phyloP scores from a whole-genome alignment of 768 basidiomycete species.

The Chiua virens region DNA sequence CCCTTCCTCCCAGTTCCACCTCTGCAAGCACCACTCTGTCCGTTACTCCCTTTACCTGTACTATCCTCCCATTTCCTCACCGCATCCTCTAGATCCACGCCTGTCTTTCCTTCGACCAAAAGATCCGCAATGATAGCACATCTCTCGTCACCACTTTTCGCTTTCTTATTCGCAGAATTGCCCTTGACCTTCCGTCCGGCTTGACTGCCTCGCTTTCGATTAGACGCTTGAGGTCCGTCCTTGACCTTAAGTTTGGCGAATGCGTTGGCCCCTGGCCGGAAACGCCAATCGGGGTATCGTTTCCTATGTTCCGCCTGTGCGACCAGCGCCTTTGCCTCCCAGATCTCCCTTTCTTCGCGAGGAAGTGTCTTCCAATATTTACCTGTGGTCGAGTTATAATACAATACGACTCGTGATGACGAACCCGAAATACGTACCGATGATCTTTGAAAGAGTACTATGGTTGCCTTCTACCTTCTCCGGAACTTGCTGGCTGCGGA shows the following conservation, averaged over 20 bases:
- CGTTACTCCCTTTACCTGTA: conserved; percentile 1
- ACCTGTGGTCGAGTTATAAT: conserved; percentile 39
- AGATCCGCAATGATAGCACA: conserved; percentile 67
- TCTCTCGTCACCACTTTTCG: conserved; percentile 47
- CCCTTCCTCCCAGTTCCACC: conserved; percentile 8
- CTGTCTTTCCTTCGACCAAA: conserved; percentile 65
- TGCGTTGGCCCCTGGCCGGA: conserved; percentile 60
- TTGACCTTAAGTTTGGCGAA: conserved; percentile 40
- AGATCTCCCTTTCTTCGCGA: conserved; percentile 63
- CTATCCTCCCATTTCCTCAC: conserved; percentile 49
- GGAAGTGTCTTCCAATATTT: conserved; percentile 75
- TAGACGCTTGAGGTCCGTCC: conserved; percentile 36
- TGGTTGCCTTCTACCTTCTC: conserved; percentile 80
- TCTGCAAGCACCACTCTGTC: conserved; percentile 5
- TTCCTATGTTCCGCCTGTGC: conserved; percentile 74
- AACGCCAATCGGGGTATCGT: conserved; percentile 81
- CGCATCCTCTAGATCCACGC: conserved; percentile 58
- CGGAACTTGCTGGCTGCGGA: conserved; percentile 69
- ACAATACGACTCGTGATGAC: not conserved
- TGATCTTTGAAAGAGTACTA: conserved; percentile 78
- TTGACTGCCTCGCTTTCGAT: conserved; percentile 31
- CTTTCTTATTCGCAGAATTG: conserved; percentile 29
- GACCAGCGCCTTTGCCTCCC: conserved; percentile 72
- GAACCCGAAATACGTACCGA: conserved; percentile 43
- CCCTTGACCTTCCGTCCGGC: conserved; percentile 28